These are phyloP conservation scores for Babesia ovis DNA, from an alignment of 169 alveolate genomes.

Conservation along the genomic window DNA sequence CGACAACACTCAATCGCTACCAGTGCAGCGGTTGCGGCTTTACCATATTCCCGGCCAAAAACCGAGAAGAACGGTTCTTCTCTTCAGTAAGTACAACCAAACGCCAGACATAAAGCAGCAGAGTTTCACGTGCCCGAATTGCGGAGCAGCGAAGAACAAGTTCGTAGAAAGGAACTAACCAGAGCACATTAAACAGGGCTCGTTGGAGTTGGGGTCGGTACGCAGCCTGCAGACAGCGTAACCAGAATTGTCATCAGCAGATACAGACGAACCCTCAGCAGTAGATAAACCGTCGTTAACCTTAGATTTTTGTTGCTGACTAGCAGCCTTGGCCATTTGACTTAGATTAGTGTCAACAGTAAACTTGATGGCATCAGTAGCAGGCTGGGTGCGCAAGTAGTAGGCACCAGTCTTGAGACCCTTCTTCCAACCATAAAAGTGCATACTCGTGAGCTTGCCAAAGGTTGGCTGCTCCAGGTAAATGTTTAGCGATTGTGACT, in stretches of 20 bases:
- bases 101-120: background rate
- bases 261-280: slow-evolving; percentile 64
- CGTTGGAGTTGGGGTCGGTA: slow-evolving; percentile 66
- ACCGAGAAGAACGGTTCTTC: slow-evolving; percentile 74
- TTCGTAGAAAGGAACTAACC: slow-evolving; percentile 64
- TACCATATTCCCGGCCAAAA: slow-evolving; percentile 78
- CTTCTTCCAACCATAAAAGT: slow-evolving; percentile 97
- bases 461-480: slow-evolving; percentile 93
- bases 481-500: slow-evolving; percentile 94
- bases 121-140: slow-evolving; percentile 71
- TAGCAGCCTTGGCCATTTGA: slow-evolving; percentile 68
- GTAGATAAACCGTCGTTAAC: slow-evolving; percentile 30
- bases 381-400: slow-evolving; percentile 96
- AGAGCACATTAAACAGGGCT: slow-evolving; percentile 78
- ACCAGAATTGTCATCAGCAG: slow-evolving; percentile 36
- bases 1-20: slow-evolving; percentile 53
- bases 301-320: slow-evolving; percentile 11
- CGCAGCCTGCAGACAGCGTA: slow-evolving; percentile 56
- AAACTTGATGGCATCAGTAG: slow-evolving; percentile 97
- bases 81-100: slow-evolving; percentile 57
- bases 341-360: slow-evolving; percentile 90
- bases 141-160: slow-evolving; percentile 61
- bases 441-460: slow-evolving; percentile 96
- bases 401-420: slow-evolving; percentile 98
- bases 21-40: slow-evolving; percentile 74